Percentiles rank a stretch among this genome's conserved stretches.
Evolutionary conservation across 2,329 filamentous ascomycete genomes (phyloP).

Genomic region (Knufia fluminis): DNA sequence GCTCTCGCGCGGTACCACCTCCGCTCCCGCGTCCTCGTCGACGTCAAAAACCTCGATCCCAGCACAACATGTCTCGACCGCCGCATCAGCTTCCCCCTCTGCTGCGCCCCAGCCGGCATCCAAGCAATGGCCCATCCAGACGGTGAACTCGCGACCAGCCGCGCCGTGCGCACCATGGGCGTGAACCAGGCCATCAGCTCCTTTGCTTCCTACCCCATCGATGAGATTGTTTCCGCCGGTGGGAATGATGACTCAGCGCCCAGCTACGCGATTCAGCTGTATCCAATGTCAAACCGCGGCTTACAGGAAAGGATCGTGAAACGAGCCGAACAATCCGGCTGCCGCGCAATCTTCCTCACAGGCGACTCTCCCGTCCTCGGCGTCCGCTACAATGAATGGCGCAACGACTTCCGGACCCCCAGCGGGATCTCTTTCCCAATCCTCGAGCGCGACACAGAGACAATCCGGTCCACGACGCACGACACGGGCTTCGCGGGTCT

Average conservation of each 20-base stretch:
- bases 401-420: conserved; percentile 39
- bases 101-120: conserved; percentile 42
- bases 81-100: conserved; percentile 38
- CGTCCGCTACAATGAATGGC: conserved; percentile 42
- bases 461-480: conserved; percentile 11
- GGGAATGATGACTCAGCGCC: conserved; percentile 30
- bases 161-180: conserved; percentile 31
- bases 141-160: conserved; percentile 39
- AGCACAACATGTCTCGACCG: conserved; percentile 33
- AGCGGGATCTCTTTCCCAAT: conserved; percentile 19
- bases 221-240: conserved; percentile 34
- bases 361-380: conserved; percentile 44
- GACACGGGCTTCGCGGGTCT: conserved; percentile 11
- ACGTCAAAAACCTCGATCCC: conserved; percentile 30
- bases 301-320: conserved; percentile 33
- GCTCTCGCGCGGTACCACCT: conserved; percentile 42
- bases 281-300: conserved; percentile 24
- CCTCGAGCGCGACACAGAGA: conserved; percentile 18
- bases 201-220: conserved; percentile 33
- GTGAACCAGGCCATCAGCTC: conserved; percentile 37
- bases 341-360: conserved; percentile 43
- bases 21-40: conserved; percentile 30
- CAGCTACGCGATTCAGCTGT: conserved; percentile 14
- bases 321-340: conserved; percentile 37
- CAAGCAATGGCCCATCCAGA: conserved; percentile 41